A percentile compares a stretch with the other conserved stretches of the same genome.
Evolutionary conservation across 345 rosid genomes (phyloP).

Genomic region (Carallia brachiata): DNA sequence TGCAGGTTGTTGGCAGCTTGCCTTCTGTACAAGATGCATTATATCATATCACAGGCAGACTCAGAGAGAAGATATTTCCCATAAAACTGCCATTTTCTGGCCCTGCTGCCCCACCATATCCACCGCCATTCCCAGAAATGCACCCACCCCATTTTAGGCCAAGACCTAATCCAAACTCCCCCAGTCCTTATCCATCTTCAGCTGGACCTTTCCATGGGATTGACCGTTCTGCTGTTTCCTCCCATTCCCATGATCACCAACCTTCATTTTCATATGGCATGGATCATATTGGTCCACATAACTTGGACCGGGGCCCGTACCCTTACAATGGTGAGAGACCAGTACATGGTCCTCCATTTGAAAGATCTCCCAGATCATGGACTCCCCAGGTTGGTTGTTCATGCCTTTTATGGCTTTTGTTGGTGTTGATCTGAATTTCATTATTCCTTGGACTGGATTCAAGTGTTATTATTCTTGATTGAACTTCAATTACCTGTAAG

Average conservation of each 20-base stretch:
- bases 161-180: constrained; percentile 58
- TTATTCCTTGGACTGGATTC: neutral
- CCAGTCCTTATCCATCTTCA: constrained; percentile 56
- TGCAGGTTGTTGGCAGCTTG: constrained; percentile 66
- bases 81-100: constrained; percentile 43
- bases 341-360: constrained; percentile 67
- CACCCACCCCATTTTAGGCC: constrained; percentile 71
- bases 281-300: constrained; percentile 36
- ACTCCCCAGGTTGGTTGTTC: constrained; percentile 53
- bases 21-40: constrained; percentile 76
- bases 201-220: constrained; percentile 51
- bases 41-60: constrained; percentile 68
- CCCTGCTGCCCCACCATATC: constrained; percentile 49
- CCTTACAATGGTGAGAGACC: constrained; percentile 49
- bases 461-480: neutral
- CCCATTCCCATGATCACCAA: constrained; percentile 45
- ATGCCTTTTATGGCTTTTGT: neutral
- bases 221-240: constrained; percentile 37
- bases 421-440: neutral
- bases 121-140: constrained; percentile 66
- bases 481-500: neutral
- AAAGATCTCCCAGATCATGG: constrained; percentile 75
- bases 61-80: constrained; percentile 65
- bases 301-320: constrained; percentile 38
- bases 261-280: constrained; percentile 45